phyloP scores from a whole-genome alignment of 1,139 yeast genomes.

The Zygoascus hellenicus region DNA sequence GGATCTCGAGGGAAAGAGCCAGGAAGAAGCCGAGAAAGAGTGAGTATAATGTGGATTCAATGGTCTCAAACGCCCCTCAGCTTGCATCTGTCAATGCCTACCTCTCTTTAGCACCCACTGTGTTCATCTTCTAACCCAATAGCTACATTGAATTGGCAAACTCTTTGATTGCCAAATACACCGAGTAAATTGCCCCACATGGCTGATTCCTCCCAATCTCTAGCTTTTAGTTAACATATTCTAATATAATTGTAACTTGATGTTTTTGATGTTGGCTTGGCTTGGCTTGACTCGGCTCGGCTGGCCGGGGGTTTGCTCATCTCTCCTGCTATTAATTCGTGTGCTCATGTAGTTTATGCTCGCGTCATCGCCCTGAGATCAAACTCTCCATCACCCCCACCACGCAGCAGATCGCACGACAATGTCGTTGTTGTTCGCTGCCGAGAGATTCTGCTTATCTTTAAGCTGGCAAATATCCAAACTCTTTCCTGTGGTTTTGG shows the following conservation, averaged over 20 bases:
- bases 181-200: neutral
- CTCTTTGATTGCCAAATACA: slow-evolving; percentile 12
- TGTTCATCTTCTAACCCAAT: neutral
- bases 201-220: too few relatives aligned
- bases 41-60: slow-evolving; percentile 41
- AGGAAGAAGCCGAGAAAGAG: slow-evolving; percentile 86
- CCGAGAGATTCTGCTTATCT: slow-evolving; percentile 41
- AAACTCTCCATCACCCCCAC: too few relatives aligned
- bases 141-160: slow-evolving; percentile 21
- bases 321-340: too few relatives aligned
- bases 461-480: slow-evolving; percentile 34
- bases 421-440: slow-evolving; percentile 13
- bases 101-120: neutral
- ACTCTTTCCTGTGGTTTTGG: slow-evolving; percentile 56
- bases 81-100: neutral
- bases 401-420: too few relatives aligned
- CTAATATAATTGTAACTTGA: too few relatives aligned
- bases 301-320: too few relatives aligned
- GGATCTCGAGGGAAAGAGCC: slow-evolving; percentile 73
- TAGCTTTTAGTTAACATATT: too few relatives aligned
- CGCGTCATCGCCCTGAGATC: too few relatives aligned
- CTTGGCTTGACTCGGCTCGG: too few relatives aligned
- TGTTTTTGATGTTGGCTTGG: too few relatives aligned
- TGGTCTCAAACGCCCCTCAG: neutral
- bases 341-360: too few relatives aligned